A percentile compares a stretch with the other conserved stretches of the same genome.
These are phyloP conservation scores for Fistulinella staudtii DNA, from an alignment of 1,284 basidiomycete genomes.

Conservation along the genomic window DNA sequence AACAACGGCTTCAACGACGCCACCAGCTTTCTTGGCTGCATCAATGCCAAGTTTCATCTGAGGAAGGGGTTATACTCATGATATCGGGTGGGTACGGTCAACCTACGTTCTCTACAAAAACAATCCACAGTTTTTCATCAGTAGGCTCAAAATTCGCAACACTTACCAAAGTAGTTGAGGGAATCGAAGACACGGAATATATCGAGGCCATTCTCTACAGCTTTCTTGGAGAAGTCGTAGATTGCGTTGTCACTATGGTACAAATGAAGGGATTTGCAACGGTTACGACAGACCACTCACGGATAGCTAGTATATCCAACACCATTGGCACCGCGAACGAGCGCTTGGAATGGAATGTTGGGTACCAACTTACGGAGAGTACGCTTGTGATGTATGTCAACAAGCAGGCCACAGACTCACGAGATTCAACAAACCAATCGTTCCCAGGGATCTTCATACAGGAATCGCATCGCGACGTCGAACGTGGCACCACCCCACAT, in stretches of 20 bases:
- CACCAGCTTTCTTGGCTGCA: conserved; percentile 99
- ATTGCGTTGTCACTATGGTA: conserved; percentile 88
- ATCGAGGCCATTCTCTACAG: conserved; percentile 98
- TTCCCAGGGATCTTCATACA: conserved; percentile 99
- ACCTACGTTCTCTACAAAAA: conserved; percentile 57
- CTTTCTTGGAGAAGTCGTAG: conserved; percentile 98
- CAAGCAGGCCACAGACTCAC: not conserved
- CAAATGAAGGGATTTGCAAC: conserved; percentile 10
- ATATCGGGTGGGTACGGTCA: not conserved
- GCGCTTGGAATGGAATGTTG: conserved; percentile 97
- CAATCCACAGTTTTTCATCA: not conserved
- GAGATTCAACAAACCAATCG: conserved; percentile 61
- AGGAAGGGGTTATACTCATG: conserved; percentile 11
- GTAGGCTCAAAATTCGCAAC: too few species aligned
- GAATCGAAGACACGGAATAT: conserved; percentile 99
- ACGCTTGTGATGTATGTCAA: conserved; percentile 47
- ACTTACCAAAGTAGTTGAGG: conserved; percentile 91
- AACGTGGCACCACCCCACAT: conserved; percentile 99
- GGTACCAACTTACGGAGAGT: conserved; percentile 94
- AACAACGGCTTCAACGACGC: conserved; percentile 96
- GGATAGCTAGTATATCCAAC: conserved; percentile 99
- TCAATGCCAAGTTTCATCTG: conserved; percentile 96
- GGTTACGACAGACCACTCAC: conserved; percentile 45
- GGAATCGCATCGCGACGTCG: conserved; percentile 99
- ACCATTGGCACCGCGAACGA: conserved; percentile 98